Conservation (phyloP, 1,139 yeast genomes). For the Yamadazyma songkhlaensis region DNA sequence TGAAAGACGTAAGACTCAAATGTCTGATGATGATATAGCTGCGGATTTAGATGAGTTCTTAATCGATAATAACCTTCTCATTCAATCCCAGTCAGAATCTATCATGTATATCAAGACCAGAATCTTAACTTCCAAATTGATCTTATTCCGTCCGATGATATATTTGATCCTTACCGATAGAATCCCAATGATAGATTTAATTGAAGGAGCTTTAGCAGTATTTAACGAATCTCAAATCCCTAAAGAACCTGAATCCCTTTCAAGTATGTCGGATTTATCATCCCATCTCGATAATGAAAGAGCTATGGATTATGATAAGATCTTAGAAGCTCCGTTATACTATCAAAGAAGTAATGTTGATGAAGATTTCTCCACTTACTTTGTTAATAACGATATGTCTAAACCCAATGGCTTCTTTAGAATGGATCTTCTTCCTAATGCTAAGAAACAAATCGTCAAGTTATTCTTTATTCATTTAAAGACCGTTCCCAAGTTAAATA, state of each 20-base stretch:
- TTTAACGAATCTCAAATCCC: constrained; percentile 9
- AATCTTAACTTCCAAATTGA: constrained; percentile 30
- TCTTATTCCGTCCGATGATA: constrained; percentile 34
- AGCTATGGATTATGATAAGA: constrained; percentile 25
- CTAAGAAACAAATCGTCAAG: constrained; percentile 21
- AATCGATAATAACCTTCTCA: constrained; percentile 32
- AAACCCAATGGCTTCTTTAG: constrained; percentile 10
- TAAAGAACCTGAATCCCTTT: constrained; percentile 1
- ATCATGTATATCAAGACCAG: constrained; percentile 42
- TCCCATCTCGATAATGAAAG: constrained; percentile 9
- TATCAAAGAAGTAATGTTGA: constrained; percentile 28
- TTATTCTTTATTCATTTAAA: constrained; percentile 27
- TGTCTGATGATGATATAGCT: constrained; percentile 18
- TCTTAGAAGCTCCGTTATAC: constrained; percentile 28
- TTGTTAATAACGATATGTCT: constrained; percentile 15
- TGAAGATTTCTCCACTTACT: constrained; percentile 32
- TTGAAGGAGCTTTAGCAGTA: constrained; percentile 24
- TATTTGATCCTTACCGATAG: constrained; percentile 34
- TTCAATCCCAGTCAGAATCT: constrained; percentile 37
- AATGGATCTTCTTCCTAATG: constrained; percentile 17
- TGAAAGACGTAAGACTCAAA: constrained; percentile 15
- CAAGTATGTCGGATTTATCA: constrained; percentile 11
- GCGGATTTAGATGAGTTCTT: constrained; percentile 30
- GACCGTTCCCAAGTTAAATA: constrained; percentile 30
- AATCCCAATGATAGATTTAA: constrained; percentile 22